Conservation (phyloP, 2,329 filamentous ascomycete species). For the Cladophialophora bantiana region DNA sequence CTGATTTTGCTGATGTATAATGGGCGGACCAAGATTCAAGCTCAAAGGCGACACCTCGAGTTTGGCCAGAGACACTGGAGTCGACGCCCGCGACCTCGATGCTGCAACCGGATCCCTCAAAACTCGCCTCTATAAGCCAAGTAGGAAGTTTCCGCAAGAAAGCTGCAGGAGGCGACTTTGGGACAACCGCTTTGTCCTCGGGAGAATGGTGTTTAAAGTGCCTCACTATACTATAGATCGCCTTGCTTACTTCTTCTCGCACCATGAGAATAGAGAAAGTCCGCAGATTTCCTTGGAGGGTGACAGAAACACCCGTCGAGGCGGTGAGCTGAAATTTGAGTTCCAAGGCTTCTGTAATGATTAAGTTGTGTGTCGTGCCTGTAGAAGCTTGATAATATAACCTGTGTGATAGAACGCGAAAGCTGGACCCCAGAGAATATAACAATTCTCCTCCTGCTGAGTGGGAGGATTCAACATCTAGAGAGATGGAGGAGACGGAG, state of each 20-base stretch:
- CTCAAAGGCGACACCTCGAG: conserved; percentile 82
- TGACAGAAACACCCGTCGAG: conserved; percentile 82
- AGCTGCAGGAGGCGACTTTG: conserved; percentile 52
- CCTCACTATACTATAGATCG: conserved; percentile 86
- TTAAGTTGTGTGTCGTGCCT: conserved; percentile 81
- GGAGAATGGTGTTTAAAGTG: conserved; percentile 77
- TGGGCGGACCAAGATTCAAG: conserved; percentile 87
- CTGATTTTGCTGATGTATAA: conserved; percentile 81
- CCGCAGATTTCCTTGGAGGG: conserved; percentile 78
- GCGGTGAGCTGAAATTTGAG: conserved; percentile 85
- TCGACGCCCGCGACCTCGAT: conserved; percentile 91
- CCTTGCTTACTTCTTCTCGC: conserved; percentile 89
- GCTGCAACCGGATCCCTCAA: conserved; percentile 88
- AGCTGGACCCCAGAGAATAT: conserved; percentile 82
- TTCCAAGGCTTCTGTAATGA: conserved; percentile 87
- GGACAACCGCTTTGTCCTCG: conserved; percentile 61
- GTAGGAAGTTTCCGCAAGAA: conserved; percentile 78
- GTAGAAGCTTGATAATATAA: conserved; percentile 93
- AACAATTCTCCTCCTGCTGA: conserved; percentile 81
- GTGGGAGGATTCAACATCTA: conserved; percentile 96
- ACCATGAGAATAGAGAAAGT: conserved; percentile 90
- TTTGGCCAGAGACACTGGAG: conserved; percentile 78
- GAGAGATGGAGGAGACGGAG: conserved; percentile 88
- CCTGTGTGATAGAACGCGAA: conserved; percentile 83
- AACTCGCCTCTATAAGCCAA: conserved; percentile 83